Base-by-base conservation (phyloP, 352 stramenopile genomes). In the Phytopythium delawarense region DNA sequence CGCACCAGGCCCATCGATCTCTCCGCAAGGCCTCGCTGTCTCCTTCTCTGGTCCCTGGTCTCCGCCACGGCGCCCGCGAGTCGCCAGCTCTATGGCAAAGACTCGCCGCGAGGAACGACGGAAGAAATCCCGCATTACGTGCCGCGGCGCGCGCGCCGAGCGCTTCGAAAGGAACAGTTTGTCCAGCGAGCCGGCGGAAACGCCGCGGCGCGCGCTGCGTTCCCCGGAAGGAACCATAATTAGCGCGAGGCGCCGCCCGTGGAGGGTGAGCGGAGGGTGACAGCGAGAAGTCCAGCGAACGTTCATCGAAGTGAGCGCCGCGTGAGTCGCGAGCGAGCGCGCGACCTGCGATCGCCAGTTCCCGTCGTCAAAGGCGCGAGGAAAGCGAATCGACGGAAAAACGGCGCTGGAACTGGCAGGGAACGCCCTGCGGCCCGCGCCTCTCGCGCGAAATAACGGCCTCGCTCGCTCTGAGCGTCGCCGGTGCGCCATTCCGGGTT, bases 281-380 rank as follows among this genome's bases (percentile, higher is more conserved):
- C 11, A 50, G 44, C n/a, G 21, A 30, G 44, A 28, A 30, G 44
- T 16, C 7, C 44, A 48, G 42, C 42, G 42, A 48, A 48, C 42
- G 42, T 48, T 48, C 44, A 50, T 50, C 44, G 44, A 50, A 50
- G 23, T n/a, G 44, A 50, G 23, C 44, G 12, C 20, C 8, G 21
- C 21, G 46, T n/a, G 46, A 53, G 46, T 53, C 34, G 46, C 46
- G 46, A 35, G 46, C 46, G 46, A 53, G 46, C 42, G 42, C 39
- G 39, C 39, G 39, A 44, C 39, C 39, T 44, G 20, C 23, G 23
- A 35, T 34, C 46, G 46, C 46, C 46, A 53, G 46, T 53, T 53
- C 46, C 46, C 46, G 46, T 53, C 46, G 46, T 53, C 46, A n/a
- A 50, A 30, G 44, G 6, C 15, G 23, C 23, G 46, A 20, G 7